Conservation (phyloP, 768 basidiomycete genomes). For the Psilocybe cyanescens region DNA sequence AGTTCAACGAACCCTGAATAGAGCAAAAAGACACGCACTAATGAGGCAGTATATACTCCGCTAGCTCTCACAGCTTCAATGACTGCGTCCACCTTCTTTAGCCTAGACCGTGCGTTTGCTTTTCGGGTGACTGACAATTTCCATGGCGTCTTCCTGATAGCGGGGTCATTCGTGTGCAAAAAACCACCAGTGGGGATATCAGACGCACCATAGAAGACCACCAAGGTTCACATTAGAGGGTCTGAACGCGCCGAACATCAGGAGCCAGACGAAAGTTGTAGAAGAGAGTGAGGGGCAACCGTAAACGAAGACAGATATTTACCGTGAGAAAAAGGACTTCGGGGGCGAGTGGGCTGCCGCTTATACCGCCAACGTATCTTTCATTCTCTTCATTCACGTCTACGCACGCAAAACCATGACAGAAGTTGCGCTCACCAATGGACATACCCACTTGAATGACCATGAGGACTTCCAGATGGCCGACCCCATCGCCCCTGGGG, state of each 20-base stretch:
- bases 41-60: slow-evolving; percentile 74
- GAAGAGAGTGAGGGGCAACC: neutral
- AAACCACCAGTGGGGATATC: neutral
- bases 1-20: neutral
- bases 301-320: slow-evolving; percentile 17
- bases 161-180: slow-evolving; percentile 1
- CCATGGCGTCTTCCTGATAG: slow-evolving; percentile 90
- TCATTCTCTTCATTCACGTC: slow-evolving; percentile 19
- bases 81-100: slow-evolving; percentile 93
- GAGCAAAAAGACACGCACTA: slow-evolving; percentile 55
- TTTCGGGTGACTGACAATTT: slow-evolving; percentile 90
- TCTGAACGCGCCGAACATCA: slow-evolving; percentile 90
- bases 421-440: slow-evolving; percentile 47
- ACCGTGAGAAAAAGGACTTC: slow-evolving; percentile 34
- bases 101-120: slow-evolving; percentile 84
- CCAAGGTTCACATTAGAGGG: slow-evolving; percentile 64
- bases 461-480: slow-evolving; percentile 47
- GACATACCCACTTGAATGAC: slow-evolving; percentile 37
- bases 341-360: neutral
- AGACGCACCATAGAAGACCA: slow-evolving; percentile 83
- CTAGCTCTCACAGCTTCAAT: slow-evolving; percentile 86
- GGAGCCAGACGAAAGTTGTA: slow-evolving; percentile 15
- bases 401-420: slow-evolving; percentile 42
- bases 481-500: slow-evolving; percentile 21
- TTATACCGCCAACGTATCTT: neutral